These are phyloP conservation scores for Dentipellis fragilis DNA, from an alignment of 768 basidiomycete species.

Conservation along the genomic window DNA sequence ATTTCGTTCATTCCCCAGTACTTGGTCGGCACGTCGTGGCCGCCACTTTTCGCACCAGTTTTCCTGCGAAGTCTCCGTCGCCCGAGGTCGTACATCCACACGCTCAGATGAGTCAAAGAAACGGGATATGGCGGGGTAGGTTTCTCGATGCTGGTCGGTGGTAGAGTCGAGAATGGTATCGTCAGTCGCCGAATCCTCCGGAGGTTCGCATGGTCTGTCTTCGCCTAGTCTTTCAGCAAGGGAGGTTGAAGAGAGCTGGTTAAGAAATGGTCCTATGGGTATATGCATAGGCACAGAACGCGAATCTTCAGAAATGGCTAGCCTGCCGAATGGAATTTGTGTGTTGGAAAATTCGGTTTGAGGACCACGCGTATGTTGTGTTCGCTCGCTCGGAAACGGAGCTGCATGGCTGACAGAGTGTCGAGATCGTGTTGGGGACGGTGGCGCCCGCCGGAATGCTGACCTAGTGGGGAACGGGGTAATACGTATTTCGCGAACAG, in stretches of 20 bases:
- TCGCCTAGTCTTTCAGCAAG: too few relatives aligned
- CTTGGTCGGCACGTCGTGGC: constrained; percentile 61
- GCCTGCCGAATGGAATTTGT: too few relatives aligned
- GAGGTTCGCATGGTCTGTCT: too few relatives aligned
- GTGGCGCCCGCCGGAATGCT: neutral
- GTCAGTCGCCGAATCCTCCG: too few relatives aligned
- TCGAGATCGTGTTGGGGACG: neutral
- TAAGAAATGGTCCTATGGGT: too few relatives aligned
- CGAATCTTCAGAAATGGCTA: too few relatives aligned
- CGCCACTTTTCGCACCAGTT: constrained; percentile 71
- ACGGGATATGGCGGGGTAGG: constrained; percentile 13
- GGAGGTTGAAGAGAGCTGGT: too few relatives aligned
- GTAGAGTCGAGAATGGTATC: too few relatives aligned
- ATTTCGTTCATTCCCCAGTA: constrained; percentile 67
- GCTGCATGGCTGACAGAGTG: neutral
- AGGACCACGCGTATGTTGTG: neutral
- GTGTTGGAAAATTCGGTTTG: neutral
- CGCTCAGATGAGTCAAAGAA: neutral
- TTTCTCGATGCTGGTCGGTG: neutral
- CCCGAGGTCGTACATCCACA: neutral
- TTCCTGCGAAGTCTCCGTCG: constrained; percentile 24
- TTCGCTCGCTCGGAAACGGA: neutral
- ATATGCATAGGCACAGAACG: too few relatives aligned
- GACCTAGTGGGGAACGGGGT: neutral
- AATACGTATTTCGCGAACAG: constrained; percentile 1